Base-by-base conservation (phyloP, 139 green algal genomes). In the Yamagishiella unicocca region DNA sequence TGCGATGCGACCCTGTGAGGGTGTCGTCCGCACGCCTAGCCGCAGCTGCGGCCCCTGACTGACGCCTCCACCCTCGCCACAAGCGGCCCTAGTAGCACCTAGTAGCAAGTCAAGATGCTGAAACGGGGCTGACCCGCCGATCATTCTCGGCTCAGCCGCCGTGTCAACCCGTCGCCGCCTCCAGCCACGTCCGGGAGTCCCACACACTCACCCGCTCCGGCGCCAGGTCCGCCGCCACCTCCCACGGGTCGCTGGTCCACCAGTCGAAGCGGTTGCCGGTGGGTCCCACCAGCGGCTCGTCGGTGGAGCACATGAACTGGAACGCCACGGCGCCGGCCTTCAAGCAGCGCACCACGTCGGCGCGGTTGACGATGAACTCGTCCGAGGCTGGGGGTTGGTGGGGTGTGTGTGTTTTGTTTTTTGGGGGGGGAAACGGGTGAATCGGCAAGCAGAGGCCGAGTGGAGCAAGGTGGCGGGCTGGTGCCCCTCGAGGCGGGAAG, bases 171-270 rank as follows among this genome's bases (percentile, higher is more conserved):
- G n/a, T n/a, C n/a, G n/a, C n/a, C n/a, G n/a, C n/a, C n/a, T n/a
- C n/a, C n/a, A n/a, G n/a, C n/a, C n/a, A n/a, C n/a, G n/a, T n/a
- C n/a, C n/a, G n/a, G n/a, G n/a, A n/a, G n/a, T n/a, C 29, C 29
- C 7, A 17, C 37, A 31, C 4, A 76, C 77, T 29, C 61, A 85
- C 79, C 61, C 24, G 21, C 2, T 85, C 79, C 21, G 61, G 61
- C 31, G 42, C 79, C 79, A 85, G 38, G 79, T 85, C 79, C 29
- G 58, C 79, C 8, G 79, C 79, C 40, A 85, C 27, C 58, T 85
- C 79, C 79, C 79, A 85, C n/a, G 79, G 79, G 79, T 85, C 79
- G 27, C 38, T 76, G 27, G 79, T 85, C 79, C 79, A 85, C 79
- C 35, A 24, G 79, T 85, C 79, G 79, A 85, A 85, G 1, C 38